Percentiles rank a stretch among this genome's conserved stretches.
Evolutionary conservation across 768 basidiomycete species (phyloP).

Genomic region (Leccinellum albellum): DNA sequence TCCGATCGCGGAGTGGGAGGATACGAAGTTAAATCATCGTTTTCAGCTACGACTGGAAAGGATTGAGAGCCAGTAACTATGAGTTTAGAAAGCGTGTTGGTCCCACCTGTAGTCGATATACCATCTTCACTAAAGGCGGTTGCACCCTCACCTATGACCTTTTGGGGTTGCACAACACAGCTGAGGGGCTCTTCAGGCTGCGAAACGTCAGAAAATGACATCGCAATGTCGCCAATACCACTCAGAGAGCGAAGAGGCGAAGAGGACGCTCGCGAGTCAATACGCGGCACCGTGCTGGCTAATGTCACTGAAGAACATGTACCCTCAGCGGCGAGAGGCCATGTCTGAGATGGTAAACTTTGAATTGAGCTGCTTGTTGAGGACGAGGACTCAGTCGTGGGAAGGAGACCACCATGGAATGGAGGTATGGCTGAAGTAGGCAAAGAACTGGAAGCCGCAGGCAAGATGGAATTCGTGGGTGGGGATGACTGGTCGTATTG

Average conservation of each 20-base stretch:
- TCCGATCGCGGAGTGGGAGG: constrained; percentile 9
- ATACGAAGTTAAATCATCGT: neutral
- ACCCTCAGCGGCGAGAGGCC: neutral
- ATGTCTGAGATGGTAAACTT: neutral
- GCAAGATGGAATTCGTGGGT: neutral
- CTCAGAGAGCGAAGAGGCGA: neutral
- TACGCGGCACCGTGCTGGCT: neutral
- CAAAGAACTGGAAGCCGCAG: neutral
- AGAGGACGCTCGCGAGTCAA: neutral
- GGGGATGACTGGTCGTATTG: neutral
- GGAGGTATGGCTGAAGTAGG: neutral
- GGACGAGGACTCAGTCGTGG: neutral
- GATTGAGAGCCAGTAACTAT: neutral
- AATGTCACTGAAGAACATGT: neutral
- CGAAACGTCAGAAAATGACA: neutral
- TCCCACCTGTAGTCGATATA: neutral
- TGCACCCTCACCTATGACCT: neutral
- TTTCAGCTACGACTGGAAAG: neutral
- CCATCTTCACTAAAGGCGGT: neutral
- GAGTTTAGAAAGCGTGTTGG: neutral
- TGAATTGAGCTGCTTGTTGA: neutral
- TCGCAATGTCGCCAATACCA: neutral
- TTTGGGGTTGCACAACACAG: neutral
- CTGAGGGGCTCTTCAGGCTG: neutral
- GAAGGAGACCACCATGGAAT: neutral